Percentiles rank a stretch among this genome's conserved stretches.
Conservation (phyloP, 129 eudicot genomes). For the Helichrysum umbraculigerum region DNA sequence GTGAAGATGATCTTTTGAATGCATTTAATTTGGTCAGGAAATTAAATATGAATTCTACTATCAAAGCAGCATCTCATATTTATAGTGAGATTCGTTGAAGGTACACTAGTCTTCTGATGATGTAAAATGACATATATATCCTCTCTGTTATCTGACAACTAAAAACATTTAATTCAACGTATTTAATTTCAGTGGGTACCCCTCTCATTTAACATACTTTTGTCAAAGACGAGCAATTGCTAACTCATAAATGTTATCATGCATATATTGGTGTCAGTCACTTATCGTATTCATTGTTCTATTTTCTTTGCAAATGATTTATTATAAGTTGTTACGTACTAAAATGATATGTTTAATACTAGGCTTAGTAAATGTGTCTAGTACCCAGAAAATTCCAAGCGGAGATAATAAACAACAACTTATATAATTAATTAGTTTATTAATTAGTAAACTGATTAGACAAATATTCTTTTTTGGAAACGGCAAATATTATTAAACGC, state of each 20-base stretch:
- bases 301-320: too few species aligned
- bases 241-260: too few species aligned
- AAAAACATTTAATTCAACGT: constrained; percentile 16
- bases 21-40: constrained; percentile 17
- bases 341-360: too few species aligned
- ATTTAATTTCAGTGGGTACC: constrained; percentile 1
- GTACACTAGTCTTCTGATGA: background rate
- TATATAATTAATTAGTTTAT: too few species aligned
- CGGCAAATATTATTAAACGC: too few species aligned
- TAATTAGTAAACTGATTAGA: too few species aligned
- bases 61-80: background rate
- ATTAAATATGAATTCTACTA: background rate
- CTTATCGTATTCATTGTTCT: background rate
- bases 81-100: constrained; percentile 36
- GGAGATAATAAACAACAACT: too few species aligned
- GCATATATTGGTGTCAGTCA: background rate
- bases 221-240: background rate
- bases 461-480: too few species aligned
- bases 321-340: too few species aligned
- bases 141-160: constrained; percentile 10
- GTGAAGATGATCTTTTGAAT: constrained; percentile 28
- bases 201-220: constrained; percentile 2
- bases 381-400: too few species aligned
- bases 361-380: too few species aligned
- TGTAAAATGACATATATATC: background rate